Evolutionary conservation across 2,329 filamentous ascomycete genomes (phyloP), one percentile per base, ranked within the genome.

Genomic region (Thelonectria blattea): DNA sequence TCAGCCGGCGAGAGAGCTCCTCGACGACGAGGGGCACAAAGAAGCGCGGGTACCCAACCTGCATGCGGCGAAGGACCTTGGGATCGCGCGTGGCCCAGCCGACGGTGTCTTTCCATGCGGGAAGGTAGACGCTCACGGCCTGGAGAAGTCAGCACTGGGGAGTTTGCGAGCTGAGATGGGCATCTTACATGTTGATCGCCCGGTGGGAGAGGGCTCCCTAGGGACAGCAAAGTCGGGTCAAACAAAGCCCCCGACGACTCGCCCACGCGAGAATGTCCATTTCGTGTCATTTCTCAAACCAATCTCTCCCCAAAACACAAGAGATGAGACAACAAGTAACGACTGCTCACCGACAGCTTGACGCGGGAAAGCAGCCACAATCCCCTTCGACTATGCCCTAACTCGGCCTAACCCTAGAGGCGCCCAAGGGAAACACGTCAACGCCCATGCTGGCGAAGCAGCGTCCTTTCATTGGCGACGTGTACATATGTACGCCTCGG

Each of bases 101-200:
- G 8, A 65, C 34, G 0, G 66, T 67, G n/a, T 73, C 66, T 61
- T 59, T 56, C 72, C 70, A 74, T 30, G 58, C 66, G 3, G 71
- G 72, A n/a, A 74, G 68, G 11, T 68, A 74, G 9, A 74, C 72
- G 56, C 72, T 74, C 30, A 73, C 61, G 17, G 64, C 70, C 71
- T 74, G 30, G 2, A 52, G 22, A n/a, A n/a, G 4, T 20, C 22
- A 12, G 7, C 22, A 9, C 18, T 17, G 34, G 3, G 15, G 15
- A 12, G 20, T 24, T 15, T 12, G 20, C 20, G 5, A 39, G 27
- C 9, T 32, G 37, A 8, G 11, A 10, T 18, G 14, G 20, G 15
- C 37, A 12, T n/a, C 67, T 69, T 60, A 65, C 71, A 64, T 72
- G 71, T 17, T 65, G 63, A 27, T 72, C 71, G 20, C 67, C 67